Base-by-base conservation (phyloP, 345 rosid genomes). In the Pistacia integerrima region DNA sequence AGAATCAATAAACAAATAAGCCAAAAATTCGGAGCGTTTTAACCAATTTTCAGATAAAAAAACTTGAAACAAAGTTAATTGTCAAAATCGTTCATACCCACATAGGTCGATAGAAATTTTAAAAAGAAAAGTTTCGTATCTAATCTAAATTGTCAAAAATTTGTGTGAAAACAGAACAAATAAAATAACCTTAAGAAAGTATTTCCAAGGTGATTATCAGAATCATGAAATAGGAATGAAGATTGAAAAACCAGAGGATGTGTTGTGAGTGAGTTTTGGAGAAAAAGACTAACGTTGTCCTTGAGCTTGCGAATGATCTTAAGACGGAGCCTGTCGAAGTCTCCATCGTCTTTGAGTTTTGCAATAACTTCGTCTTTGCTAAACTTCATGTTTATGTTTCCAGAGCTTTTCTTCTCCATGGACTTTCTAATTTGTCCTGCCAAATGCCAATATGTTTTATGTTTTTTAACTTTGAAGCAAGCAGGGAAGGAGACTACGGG, bases 321-420 rank as follows among this genome's bases (percentile, higher is more conserved):
- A 84, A 91, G 95, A 76, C 98, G 99, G 76, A 95, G 99, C 49
- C 87, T 85, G 81, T 92, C 97, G 69, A 92, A 92, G 77, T 90
- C 92, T 13, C 94, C 94, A 66, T 93, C 98, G 78, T 93, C 98
- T 73, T 90, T 95, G 52, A 94, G 92, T 80, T 92, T 93, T 25
- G 85, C 79, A 16, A 95, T 85, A 6, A 95, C 94, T 25, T 90
- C 90, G 57, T 88, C 98, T 78, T 90, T 93, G 81, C 83, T 85
- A 33, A 88, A 14, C 52, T 70, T 63, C 76, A 75, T 41, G 64
- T 30, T 41, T 52, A 9, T 46, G 70, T 52, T 76, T 64, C 67
- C 74, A 8, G 67, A 16, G 67, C 14, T 5, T 25, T 14, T 14
- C 38, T 25, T 28, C 28, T 67, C 71, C 71, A 55, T 74, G n/a